Evolutionary conservation across 208 protist genomes (phyloP).

Genomic region (Leptomonas pyrrhocoris): DNA sequence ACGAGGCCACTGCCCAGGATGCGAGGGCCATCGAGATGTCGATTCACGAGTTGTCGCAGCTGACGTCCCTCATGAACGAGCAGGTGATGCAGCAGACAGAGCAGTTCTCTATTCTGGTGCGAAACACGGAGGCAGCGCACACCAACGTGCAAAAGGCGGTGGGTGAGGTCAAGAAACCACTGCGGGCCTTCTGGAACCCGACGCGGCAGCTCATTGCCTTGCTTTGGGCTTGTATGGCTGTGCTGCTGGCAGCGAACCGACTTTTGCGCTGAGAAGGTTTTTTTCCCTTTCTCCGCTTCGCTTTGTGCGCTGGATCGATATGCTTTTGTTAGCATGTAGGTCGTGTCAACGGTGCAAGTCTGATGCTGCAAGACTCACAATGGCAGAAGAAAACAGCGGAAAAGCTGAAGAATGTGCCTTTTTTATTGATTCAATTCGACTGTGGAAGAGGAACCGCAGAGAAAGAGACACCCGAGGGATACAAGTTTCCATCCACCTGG

Average conservation of each 20-base stretch:
- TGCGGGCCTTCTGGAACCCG: conserved; percentile 66
- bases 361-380: too few relatives aligned
- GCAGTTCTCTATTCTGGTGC: conserved; percentile 75
- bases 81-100: conserved; percentile 83
- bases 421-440: too few relatives aligned
- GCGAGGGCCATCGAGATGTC: conserved; percentile 74
- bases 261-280: conserved; percentile 14
- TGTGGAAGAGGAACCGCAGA: too few relatives aligned
- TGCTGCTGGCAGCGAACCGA: conserved; percentile 68
- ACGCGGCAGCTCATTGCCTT: conserved; percentile 80
- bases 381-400: too few relatives aligned
- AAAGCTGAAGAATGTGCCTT: too few relatives aligned
- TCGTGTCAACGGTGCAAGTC: too few relatives aligned
- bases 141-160: conserved; percentile 67
- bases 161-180: conserved; percentile 60
- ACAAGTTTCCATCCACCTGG: too few relatives aligned
- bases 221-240: conserved; percentile 66
- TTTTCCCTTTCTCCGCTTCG: background rate
- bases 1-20: conserved; percentile 59
- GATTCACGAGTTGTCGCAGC: conserved; percentile 84
- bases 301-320: too few relatives aligned
- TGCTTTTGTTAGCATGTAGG: too few relatives aligned
- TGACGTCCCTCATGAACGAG: conserved; percentile 87
- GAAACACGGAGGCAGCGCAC: conserved; percentile 73
- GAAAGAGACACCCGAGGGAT: too few relatives aligned